Conservation (phyloP, 164 flowering plant genomes). For the Saururus chinensis region DNA sequence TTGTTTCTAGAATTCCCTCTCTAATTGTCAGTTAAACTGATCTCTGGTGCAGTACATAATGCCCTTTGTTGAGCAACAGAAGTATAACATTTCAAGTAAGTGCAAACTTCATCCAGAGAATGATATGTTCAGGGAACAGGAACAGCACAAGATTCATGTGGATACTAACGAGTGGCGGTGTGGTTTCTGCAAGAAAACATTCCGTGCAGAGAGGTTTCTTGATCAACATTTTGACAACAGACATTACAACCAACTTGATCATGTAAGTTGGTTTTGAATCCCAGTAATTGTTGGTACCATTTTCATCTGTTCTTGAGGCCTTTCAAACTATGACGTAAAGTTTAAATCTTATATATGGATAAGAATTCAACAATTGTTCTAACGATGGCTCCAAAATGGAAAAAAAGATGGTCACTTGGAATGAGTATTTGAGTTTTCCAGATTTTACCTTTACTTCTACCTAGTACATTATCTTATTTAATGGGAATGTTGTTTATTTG, state of each 20-base stretch:
- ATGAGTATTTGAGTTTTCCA: too few relatives aligned
- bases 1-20: not conserved
- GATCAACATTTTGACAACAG: constrained; percentile 92
- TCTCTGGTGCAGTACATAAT: constrained; percentile 56
- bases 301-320: not conserved
- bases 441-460: too few relatives aligned
- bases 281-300: not conserved
- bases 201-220: constrained; percentile 76
- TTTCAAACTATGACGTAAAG: not conserved
- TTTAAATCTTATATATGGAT: not conserved
- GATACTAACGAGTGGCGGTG: constrained; percentile 89
- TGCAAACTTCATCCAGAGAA: constrained; percentile 84
- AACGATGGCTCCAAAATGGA: not conserved
- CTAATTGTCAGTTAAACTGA: not conserved
- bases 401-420: not conserved
- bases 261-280: constrained; percentile 37
- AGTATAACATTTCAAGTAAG: constrained; percentile 43
- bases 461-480: too few relatives aligned
- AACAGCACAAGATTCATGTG: constrained; percentile 70
- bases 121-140: constrained; percentile 90
- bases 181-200: constrained; percentile 92
- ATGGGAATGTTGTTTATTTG: too few relatives aligned
- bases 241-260: constrained; percentile 74
- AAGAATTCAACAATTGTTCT: not conserved
- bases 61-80: constrained; percentile 80